These are phyloP conservation scores for Chrysopogon serrulatus DNA, from an alignment of 176 grass and related monocot genomes.

Conservation along the genomic window DNA sequence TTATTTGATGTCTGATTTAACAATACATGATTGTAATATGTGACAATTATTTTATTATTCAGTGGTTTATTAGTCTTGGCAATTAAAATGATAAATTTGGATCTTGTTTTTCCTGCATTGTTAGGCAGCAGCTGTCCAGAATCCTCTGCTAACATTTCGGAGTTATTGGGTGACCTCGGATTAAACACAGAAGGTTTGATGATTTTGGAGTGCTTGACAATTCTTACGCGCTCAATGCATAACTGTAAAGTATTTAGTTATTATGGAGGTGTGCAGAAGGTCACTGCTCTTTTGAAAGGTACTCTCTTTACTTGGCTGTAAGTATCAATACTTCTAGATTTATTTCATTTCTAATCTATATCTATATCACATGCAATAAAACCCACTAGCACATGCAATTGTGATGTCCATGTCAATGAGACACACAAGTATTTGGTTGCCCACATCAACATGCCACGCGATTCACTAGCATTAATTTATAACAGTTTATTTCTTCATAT, in stretches of 20 bases:
- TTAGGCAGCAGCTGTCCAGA: constrained; percentile 58
- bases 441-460: too few relatives aligned
- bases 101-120: constrained; percentile 30
- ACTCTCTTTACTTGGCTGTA: background rate
- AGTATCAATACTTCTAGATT: background rate
- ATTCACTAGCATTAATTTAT: too few relatives aligned
- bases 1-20: constrained; percentile 10
- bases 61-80: constrained; percentile 7
- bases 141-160: constrained; percentile 55
- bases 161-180: constrained; percentile 50
- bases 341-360: background rate
- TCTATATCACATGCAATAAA: too few relatives aligned
- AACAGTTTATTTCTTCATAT: too few relatives aligned
- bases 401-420: too few relatives aligned
- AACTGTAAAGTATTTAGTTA: constrained; percentile 97
- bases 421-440: too few relatives aligned
- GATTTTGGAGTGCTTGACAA: constrained; percentile 75
- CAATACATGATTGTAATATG: background rate
- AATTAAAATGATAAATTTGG: background rate
- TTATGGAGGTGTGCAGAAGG: constrained; percentile 92
- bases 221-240: constrained; percentile 77
- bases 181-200: constrained; percentile 65
- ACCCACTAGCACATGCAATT: too few relatives aligned
- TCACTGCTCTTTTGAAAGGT: constrained; percentile 98
- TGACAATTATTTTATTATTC: constrained; percentile 20